phyloP scores from a whole-genome alignment of 164 flowering plant genomes.

The Euptelea pleiosperma region DNA sequence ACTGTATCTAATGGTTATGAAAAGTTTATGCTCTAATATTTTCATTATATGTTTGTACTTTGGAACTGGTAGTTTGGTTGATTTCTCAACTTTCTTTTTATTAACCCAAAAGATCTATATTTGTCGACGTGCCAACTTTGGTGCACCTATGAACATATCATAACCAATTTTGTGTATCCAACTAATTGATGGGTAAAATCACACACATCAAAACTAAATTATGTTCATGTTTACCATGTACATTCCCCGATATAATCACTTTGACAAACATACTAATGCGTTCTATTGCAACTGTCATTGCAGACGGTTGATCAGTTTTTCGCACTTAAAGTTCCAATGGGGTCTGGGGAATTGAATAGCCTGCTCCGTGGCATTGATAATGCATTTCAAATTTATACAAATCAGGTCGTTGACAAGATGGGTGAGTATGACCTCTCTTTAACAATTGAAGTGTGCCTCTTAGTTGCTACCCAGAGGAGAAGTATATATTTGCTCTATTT shows the following conservation, averaged over 20 bases:
- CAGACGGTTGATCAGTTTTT: conserved; percentile 98
- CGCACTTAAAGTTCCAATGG: conserved; percentile 86
- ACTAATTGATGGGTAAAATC: not conserved
- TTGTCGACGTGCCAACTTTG: too few species aligned
- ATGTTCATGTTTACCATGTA: not conserved
- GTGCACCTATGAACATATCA: not conserved
- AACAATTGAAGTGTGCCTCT: not conserved
- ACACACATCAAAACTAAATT: not conserved
- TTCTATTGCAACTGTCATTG: conserved; percentile 7
- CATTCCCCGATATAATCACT: not conserved
- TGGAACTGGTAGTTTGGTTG: too few species aligned
- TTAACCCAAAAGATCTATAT: too few species aligned
- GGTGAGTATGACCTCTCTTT: conserved; percentile 41
- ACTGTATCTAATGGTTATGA: too few species aligned
- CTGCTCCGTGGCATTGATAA: conserved; percentile 86
- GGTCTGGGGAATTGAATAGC: conserved; percentile 61
- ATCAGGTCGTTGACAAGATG: conserved; percentile 54
- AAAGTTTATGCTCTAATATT: too few species aligned
- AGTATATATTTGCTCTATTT: not conserved
- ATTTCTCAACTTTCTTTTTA: too few species aligned
- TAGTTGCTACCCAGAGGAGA: too few species aligned
- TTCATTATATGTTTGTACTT: too few species aligned
- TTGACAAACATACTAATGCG: not conserved
- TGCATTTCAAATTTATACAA: conserved; percentile 87
- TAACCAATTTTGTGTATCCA: not conserved